Percentiles rank a stretch among this genome's conserved stretches.
These are phyloP conservation scores for Salisapilia sapeloensis DNA, from an alignment of 352 stramenopile species.

Conservation along the genomic window DNA sequence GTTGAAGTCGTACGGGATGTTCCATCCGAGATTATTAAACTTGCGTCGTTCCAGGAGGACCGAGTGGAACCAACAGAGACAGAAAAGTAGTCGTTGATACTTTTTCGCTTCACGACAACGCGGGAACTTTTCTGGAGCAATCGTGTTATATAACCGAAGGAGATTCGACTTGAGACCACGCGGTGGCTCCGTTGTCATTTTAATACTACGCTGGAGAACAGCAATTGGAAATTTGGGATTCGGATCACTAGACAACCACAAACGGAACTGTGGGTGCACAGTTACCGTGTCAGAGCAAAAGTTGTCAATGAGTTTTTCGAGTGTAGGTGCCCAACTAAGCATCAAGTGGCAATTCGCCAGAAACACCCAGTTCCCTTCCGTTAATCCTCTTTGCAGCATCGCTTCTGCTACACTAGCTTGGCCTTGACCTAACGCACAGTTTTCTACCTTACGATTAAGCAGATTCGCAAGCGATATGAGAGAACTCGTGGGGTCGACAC, in stretches of 20 bases:
- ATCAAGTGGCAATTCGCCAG: conserved; percentile 94
- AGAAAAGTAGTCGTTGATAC: conserved; percentile 89
- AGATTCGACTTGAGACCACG: conserved; percentile 87
- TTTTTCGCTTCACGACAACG: conserved; percentile 74
- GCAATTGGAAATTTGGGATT: conserved; percentile 91
- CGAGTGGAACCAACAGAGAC: conserved; percentile 93
- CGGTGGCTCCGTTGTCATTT: conserved; percentile 94
- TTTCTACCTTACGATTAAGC: conserved; percentile 77
- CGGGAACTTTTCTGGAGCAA: conserved; percentile 76
- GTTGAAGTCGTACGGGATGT: conserved; percentile 97
- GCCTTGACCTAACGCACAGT: conserved; percentile 87
- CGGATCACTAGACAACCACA: conserved; percentile 89
- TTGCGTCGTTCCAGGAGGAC: conserved; percentile 90
- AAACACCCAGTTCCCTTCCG: conserved; percentile 88
- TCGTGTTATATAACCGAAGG: conserved; percentile 88
- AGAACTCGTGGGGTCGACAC: conserved; percentile 88
- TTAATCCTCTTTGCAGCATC: conserved; percentile 75
- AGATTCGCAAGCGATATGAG: conserved; percentile 75
- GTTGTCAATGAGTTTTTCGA: conserved; percentile 90
- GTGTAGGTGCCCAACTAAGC: conserved; percentile 86
- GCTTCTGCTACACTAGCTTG: conserved; percentile 84
- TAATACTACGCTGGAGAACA: conserved; percentile 89
- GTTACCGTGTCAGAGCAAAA: conserved; percentile 39
- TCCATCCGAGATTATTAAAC: conserved; percentile 94
- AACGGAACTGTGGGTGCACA: conserved; percentile 80